Conservation (phyloP, 2,329 filamentous ascomycete species). For the Fusarium xyrophilum region DNA sequence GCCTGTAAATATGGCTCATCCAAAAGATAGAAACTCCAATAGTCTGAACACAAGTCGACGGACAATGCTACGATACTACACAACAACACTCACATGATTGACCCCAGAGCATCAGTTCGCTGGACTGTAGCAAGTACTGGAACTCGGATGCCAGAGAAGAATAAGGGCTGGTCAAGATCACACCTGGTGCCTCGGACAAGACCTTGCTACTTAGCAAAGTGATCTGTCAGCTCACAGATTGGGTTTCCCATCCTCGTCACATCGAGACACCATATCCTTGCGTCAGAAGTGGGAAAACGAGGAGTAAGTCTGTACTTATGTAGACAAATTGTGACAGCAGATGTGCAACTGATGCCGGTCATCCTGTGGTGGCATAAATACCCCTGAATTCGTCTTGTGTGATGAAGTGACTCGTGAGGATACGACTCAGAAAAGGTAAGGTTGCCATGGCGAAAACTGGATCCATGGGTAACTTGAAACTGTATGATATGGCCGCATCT, state of each 20-base stretch:
- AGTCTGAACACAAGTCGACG: no score
- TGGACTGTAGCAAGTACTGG: background rate
- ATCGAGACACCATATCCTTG: background rate
- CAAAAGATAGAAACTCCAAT: no score
- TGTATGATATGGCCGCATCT: background rate
- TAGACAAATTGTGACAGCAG: background rate
- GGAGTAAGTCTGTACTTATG: background rate
- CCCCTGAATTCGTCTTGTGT: no score
- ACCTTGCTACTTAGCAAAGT: background rate
- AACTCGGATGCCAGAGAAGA: background rate
- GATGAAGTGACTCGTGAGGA: no score
- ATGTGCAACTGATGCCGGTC: background rate
- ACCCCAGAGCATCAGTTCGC: background rate
- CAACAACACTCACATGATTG: no score
- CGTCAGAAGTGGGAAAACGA: background rate
- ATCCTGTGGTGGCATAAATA: background rate
- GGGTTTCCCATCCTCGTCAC: background rate
- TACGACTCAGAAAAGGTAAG: background rate
- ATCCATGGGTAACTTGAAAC: background rate
- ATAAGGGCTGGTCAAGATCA: background rate
- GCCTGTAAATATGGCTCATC: no score
- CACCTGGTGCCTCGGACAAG: background rate
- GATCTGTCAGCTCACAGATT: background rate
- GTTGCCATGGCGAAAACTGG: background rate
- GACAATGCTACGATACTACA: no score